Evolutionary conservation across 2,329 filamentous ascomycete genomes (phyloP), one percentile per base, ranked within the genome.

Genomic region (Diplocarpon mali): DNA sequence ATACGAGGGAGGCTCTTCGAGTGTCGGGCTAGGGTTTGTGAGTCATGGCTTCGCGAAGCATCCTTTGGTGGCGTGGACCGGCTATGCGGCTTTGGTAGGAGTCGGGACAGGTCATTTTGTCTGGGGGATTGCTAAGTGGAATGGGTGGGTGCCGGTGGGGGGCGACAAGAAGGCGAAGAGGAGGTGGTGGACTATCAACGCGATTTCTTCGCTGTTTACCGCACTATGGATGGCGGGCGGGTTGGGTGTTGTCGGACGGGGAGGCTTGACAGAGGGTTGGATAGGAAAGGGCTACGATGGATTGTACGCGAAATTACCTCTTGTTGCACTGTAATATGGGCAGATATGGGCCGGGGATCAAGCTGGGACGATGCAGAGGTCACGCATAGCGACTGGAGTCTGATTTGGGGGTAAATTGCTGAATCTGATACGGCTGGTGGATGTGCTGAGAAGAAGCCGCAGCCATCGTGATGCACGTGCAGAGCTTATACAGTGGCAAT

Each of bases 101-200:
- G 65, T 81, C 0, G 83, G 79, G 0, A 79, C 76, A 17, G 85
- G 80, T 48, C 89, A 95, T 66, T 79, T 89, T 62, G 76, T 85
- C 7, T 93, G 87, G 77, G 89, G 89, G 2, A 77, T 78, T 65
- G 85, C 86, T n/a, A 83, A 78, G 63, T 95, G 86, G 84, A 67
- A 89, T 48, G 78, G 78, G 0, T 68, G 75, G 38, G 71, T 79
- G 40, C 80, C 82, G 55, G 61, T 64, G 56, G 60, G 69, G 60
- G 60, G 70, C 7, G 75, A 77, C 50, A 74, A 68, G 45, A 57
- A 67, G 64, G 56, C 70, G 70, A 78, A 80, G 60, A 72, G 78
- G 58, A 75, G 76, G 56, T 84, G 84, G 78, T 78, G 85, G 66
- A 64, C 69, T 2, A 71, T 95, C 44, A 87, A 93, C 59, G 80